A percentile compares a stretch with the other conserved stretches of the same genome.
Conservation (phyloP, 129 eudicot species). For the Helianthus annuus region DNA sequence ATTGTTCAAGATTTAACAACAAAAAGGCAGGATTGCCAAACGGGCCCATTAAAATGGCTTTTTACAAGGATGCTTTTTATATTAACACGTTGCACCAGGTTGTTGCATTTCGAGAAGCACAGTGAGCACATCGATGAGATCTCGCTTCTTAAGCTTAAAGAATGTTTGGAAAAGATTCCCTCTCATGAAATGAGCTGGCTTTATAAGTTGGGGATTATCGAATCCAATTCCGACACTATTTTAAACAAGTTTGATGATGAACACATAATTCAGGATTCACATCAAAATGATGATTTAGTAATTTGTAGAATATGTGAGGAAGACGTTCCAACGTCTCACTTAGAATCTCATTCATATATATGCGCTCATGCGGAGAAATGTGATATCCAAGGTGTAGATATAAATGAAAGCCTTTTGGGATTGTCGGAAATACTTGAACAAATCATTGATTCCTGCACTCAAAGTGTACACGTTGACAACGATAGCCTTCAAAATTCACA, state of each 20-base stretch:
- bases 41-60: constrained; percentile 63
- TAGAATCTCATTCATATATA: constrained; percentile 83
- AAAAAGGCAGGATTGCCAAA: constrained; percentile 64
- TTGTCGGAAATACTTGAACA: constrained; percentile 79
- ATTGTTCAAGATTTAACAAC: constrained; percentile 72
- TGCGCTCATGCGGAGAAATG: constrained; percentile 93
- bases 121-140: constrained; percentile 61
- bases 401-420: constrained; percentile 62
- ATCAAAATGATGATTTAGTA: constrained; percentile 45
- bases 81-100: constrained; percentile 84
- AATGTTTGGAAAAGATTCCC: constrained; percentile 76
- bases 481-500: constrained; percentile 59
- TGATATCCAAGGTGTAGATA: constrained; percentile 55
- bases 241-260: constrained; percentile 29
- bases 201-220: constrained; percentile 46
- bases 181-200: constrained; percentile 70
- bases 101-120: constrained; percentile 79
- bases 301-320: constrained; percentile 95
- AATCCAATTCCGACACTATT: constrained; percentile 34
- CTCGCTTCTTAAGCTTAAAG: constrained; percentile 58
- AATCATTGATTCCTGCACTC: constrained; percentile 57
- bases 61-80: constrained; percentile 81
- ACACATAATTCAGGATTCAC: constrained; percentile 29
- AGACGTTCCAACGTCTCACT: constrained; percentile 63
- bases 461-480: constrained; percentile 39